Evolutionary conservation across 768 basidiomycete species (phyloP), one percentile per base, ranked within the genome.

Genomic region (Dictyophora rubrovolvata): DNA sequence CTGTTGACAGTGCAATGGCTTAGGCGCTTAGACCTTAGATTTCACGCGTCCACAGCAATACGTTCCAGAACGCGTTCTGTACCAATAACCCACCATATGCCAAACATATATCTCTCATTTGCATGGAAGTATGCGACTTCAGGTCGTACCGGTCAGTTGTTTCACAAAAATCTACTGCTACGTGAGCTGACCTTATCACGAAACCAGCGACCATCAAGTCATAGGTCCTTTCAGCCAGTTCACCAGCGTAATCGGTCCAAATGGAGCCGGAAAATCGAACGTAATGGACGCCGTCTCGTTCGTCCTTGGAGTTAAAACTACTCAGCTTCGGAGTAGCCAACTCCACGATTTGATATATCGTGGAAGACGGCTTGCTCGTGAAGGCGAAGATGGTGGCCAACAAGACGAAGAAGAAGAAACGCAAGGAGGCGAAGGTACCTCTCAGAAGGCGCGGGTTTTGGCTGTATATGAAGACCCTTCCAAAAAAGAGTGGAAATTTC

Each of bases 251-350:
- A n/a, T n/a, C n/a, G n/a, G n/a, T 20, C 95, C 96, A 36, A 98
- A 99, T 86, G 95, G 96, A 59, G 93, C 95, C 0, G 96, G 96
- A 61, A 98, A 99, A 69, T 95, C 93, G n/a, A 10, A 99, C 70
- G 83, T 98, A 58, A 98, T 98, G 96, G 96, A 99, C 69, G 96
- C 96, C 54, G 96, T 99, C 64, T 98, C 96, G 3, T 98, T 99
- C 69, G 96, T 98, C 9, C 84, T 99, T 6, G 96, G 96, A 33
- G 88, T 98, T 28, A 93, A 94, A 75, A 93, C 89, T 61, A 87
- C 86, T 1, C 92, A 96, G 63, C 78, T 99, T 35, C 81, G 95
- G 50, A 93, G 89, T 68, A 91, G 90, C 48, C 93, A 97, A 65
- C 76, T 98, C 21, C 94, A 92, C 67, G 96, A 98, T 69, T 79